phyloP scores from a whole-genome alignment of 805 yeast genomes.

The Kazachstania africana region DNA sequence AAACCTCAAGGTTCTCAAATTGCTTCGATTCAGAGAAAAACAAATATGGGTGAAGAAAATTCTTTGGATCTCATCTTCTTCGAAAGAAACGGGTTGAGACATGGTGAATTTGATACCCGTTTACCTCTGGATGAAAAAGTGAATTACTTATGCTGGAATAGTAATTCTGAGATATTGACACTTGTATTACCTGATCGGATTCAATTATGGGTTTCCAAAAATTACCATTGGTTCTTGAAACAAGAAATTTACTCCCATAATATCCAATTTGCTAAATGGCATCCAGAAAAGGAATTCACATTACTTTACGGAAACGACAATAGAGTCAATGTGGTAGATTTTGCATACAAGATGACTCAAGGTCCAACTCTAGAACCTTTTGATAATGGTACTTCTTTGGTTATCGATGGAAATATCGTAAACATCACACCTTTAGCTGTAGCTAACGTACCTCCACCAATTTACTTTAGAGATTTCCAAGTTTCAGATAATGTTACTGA shows the following conservation, averaged over 20 bases:
- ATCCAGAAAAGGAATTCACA: conserved; percentile 77
- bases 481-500: conserved; percentile 46
- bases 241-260: conserved; percentile 44
- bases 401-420: conserved; percentile 63
- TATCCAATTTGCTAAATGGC: conserved; percentile 52
- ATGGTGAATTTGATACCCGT: conserved; percentile 71
- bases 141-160: conserved; percentile 60
- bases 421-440: conserved; percentile 70
- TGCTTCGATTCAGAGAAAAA: conserved; percentile 65
- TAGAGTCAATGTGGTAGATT: conserved; percentile 51
- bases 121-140: conserved; percentile 41
- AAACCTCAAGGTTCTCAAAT: conserved; percentile 82
- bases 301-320: conserved; percentile 49
- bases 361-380: conserved; percentile 62
- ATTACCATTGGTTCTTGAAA: conserved; percentile 92
- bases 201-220: conserved; percentile 85
- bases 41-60: conserved; percentile 30
- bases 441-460: conserved; percentile 94
- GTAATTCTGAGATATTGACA: conserved; percentile 68
- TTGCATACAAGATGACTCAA: conserved; percentile 46
- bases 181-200: conserved; percentile 48
- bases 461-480: conserved; percentile 56
- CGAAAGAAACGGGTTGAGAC: conserved; percentile 87
- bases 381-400: conserved; percentile 71
- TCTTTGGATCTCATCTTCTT: conserved; percentile 53